A percentile compares a stretch with the other conserved stretches of the same genome.
Evolutionary conservation across 140 eudicot genomes (phyloP).

Genomic region (Erigeron philadelphicus): DNA sequence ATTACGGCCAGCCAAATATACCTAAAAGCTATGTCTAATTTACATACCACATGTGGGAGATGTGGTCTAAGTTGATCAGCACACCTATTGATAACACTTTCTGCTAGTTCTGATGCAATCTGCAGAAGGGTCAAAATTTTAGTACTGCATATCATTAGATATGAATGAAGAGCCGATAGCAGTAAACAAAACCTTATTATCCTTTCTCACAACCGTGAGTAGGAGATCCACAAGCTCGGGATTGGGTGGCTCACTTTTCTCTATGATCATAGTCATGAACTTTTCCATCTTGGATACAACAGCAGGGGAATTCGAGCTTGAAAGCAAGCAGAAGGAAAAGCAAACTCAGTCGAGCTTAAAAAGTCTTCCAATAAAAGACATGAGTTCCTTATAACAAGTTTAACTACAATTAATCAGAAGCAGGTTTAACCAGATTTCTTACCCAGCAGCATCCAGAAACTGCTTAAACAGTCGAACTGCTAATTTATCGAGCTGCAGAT

Average conservation of each 20-base stretch:
- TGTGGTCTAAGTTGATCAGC: slow-evolving; percentile 24
- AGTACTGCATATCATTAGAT: neutral
- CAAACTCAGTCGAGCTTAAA: neutral
- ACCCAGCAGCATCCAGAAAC: slow-evolving; percentile 27
- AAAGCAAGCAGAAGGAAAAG: neutral
- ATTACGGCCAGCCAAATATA: too few relatives aligned
- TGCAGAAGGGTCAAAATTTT: slow-evolving; percentile 10
- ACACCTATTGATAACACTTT: slow-evolving; percentile 36
- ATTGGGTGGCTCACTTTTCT: slow-evolving; percentile 27
- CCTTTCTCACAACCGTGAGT: slow-evolving; percentile 17
- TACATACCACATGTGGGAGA: slow-evolving; percentile 29
- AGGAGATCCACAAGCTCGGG: slow-evolving; percentile 31
- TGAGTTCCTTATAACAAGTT: neutral
- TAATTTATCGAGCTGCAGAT: slow-evolving; percentile 27
- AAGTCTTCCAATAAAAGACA: neutral
- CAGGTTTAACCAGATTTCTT: neutral
- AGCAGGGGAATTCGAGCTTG: slow-evolving; percentile 23
- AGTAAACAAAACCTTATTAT: slow-evolving; percentile 23
- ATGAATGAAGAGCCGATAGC: neutral
- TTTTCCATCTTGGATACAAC: slow-evolving; percentile 25
- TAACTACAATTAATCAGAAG: neutral
- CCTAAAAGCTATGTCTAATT: neutral
- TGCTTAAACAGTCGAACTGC: slow-evolving; percentile 28
- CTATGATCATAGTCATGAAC: slow-evolving; percentile 33
- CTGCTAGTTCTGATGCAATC: slow-evolving; percentile 50